Base-by-base conservation (phyloP, 371 early-diverging fungal species). In the Rhizopus sp. region DNA sequence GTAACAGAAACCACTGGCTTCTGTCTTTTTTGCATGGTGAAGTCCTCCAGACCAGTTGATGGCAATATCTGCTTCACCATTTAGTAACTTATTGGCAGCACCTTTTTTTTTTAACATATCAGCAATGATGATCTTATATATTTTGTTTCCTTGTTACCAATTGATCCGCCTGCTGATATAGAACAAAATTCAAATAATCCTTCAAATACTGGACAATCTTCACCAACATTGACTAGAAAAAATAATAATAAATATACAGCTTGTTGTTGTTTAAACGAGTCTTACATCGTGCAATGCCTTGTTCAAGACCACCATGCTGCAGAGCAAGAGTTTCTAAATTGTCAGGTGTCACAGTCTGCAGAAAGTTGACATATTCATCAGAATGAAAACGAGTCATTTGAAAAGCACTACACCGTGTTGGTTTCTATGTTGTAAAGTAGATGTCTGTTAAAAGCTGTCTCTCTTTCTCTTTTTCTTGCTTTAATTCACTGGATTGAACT, bases 41-140 rank as follows among this genome's bases (percentile, higher is more conserved):
- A 99, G 82, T 1, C 99, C 99, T 46, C 99, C 99, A 6, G 94
- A 87, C 99, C 99, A 99, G 71, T 99, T 99, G 59, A 99, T 91
- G 12, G 94, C 94, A 59, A 98, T 91, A 64, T 99, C 99, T 33
- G 93, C 82, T 49, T 93, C 91, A 33, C 87, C 83, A 69, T 93
- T 98, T 37, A 78, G 53, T 51, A 99, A 73, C 58, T 92, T 93
- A 49, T 84, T 84, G 9, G 99, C 99, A 10, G 93, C 98, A 60
- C 86, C 94, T 88, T 50, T 63, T 53, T 40, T n/a, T n/a, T 29
- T 45, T n/a, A 16, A 32, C 16, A 7, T 29, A 46, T 13, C 7
- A 29, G n/a, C 15, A 5, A 32, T 2, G 12, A 17, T 23, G 17
- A 1, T 23, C 7, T 23, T 46, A 7, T 41, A 41, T n/a, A 33